These are phyloP conservation scores for Eremomyces bilateralis DNA, from an alignment of 495 filamentous ascomycete species.

Conservation along the genomic window DNA sequence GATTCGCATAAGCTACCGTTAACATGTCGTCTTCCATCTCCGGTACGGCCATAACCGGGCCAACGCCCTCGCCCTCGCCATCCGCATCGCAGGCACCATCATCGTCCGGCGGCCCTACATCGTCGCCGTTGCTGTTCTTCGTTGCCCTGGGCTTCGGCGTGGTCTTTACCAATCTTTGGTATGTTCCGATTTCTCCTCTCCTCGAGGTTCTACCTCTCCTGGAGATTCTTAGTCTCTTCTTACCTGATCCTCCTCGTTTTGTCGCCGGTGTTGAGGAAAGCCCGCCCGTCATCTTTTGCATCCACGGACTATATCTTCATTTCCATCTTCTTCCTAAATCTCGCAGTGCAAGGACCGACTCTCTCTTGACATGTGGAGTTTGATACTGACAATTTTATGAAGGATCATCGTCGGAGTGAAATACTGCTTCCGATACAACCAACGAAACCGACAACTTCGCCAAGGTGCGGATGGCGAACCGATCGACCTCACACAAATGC, in stretches of 20 bases:
- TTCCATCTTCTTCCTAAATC: too few species aligned
- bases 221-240: too few species aligned
- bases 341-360: too few species aligned
- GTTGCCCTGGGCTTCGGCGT: conserved; percentile 95
- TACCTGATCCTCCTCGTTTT: too few species aligned
- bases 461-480: conserved; percentile 71
- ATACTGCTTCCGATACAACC: conserved; percentile 97
- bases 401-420: conserved; percentile 99
- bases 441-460: conserved; percentile 61
- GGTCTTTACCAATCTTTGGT: conserved; percentile 98
- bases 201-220: too few species aligned
- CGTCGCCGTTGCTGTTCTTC: conserved; percentile 83
- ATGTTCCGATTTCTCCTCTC: conserved; percentile 13
- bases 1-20: too few species aligned
- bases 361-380: too few species aligned
- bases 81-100: neutral
- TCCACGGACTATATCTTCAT: too few species aligned
- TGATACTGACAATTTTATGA: conserved; percentile 5
- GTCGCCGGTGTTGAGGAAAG: too few species aligned
- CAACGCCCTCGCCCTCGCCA: conserved; percentile 2
- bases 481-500: conserved; percentile 64
- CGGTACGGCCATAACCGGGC: too few species aligned
- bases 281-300: too few species aligned
- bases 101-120: conserved; percentile 44
- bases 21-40: too few species aligned